Percentiles rank a stretch among this genome's conserved stretches.
phyloP scores from a whole-genome alignment of 805 yeast genomes.

The Wickerhamiella domercqiae region DNA sequence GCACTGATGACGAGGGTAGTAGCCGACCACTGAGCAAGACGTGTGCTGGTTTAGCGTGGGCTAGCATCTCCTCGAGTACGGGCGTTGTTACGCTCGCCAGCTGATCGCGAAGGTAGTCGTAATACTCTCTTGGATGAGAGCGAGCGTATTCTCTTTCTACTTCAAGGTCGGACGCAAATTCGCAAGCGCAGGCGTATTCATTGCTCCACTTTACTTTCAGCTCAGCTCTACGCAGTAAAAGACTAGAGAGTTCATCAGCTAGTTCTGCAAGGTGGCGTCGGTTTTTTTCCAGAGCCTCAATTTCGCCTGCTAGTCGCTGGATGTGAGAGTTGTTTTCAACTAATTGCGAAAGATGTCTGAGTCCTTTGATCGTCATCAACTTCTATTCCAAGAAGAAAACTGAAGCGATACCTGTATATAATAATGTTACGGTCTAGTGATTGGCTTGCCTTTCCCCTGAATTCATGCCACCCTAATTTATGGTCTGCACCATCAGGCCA shows the following conservation, averaged over 20 bases:
- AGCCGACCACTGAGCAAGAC: neutral
- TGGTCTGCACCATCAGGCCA: too few species aligned
- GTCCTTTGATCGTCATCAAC: neutral
- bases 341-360: conserved; percentile 5
- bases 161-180: conserved; percentile 5
- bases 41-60: neutral
- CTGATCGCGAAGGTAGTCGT: conserved; percentile 1
- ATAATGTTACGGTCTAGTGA: too few species aligned
- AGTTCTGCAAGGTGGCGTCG: conserved; percentile 5
- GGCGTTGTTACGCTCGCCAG: neutral
- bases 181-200: conserved; percentile 10
- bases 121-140: neutral
- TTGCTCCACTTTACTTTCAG: conserved; percentile 4
- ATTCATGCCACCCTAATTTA: too few species aligned
- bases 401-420: neutral
- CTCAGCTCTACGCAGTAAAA: neutral
- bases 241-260: conserved; percentile 2
- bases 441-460: too few species aligned
- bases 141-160: neutral
- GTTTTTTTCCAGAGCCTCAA: conserved; percentile 6
- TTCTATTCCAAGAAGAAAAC: too few species aligned
- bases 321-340: conserved; percentile 5
- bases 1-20: neutral
- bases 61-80: neutral
- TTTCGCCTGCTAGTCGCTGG: conserved; percentile 5